Conservation (phyloP, 192 early-diverging fungal genomes). For the Pecoramyces ruminantium region DNA sequence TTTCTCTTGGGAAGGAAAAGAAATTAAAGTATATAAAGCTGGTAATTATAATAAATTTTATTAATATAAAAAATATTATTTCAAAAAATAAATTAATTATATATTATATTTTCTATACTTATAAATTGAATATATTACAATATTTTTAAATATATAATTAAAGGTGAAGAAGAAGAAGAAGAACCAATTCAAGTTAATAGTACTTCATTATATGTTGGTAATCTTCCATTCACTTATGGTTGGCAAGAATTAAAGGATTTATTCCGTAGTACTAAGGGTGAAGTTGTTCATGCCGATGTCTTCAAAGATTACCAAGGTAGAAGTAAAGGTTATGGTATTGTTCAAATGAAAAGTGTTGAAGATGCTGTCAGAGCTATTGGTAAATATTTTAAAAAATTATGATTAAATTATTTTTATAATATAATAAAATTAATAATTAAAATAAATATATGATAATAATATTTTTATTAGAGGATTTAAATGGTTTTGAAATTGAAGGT, state of each 20-base stretch:
- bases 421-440: neutral
- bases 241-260: slow-evolving; percentile 50
- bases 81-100: too few species aligned
- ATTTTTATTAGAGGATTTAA: neutral
- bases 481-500: slow-evolving; percentile 16
- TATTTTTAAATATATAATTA: too few species aligned
- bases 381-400: neutral
- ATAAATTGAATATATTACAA: too few species aligned
- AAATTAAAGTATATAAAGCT: neutral
- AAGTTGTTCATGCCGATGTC: neutral
- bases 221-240: slow-evolving; percentile 56
- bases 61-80: too few species aligned
- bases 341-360: slow-evolving; percentile 1
- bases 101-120: too few species aligned
- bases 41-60: too few species aligned
- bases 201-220: slow-evolving; percentile 42
- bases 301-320: neutral
- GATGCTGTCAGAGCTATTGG: slow-evolving; percentile 1
- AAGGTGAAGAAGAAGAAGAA: neutral
- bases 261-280: neutral
- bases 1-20: neutral
- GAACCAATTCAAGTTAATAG: neutral
- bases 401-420: too few species aligned
- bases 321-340: slow-evolving; percentile 2
- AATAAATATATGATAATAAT: neutral